These are phyloP conservation scores for Tulasnella sp. DNA, from an alignment of 768 basidiomycete species.

Conservation along the genomic window DNA sequence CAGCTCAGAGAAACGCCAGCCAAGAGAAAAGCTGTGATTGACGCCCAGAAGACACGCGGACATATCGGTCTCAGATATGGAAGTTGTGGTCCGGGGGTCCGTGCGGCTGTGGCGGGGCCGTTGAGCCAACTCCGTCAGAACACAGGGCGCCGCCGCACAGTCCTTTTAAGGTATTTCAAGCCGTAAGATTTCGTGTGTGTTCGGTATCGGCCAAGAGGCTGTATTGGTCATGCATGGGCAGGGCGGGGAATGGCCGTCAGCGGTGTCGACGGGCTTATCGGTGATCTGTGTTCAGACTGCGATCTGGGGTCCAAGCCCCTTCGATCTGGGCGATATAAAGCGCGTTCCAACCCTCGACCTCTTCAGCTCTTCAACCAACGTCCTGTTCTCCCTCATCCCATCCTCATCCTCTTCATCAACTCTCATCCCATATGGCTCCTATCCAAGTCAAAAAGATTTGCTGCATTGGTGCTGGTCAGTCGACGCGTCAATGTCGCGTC, in stretches of 20 bases:
- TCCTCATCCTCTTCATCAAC: background rate
- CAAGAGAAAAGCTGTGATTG: background rate
- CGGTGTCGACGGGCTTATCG: background rate
- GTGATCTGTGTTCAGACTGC: background rate
- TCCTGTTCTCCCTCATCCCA: background rate
- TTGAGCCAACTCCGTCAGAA: no score
- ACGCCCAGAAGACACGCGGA: background rate
- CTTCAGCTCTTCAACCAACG: background rate
- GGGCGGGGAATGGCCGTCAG: background rate
- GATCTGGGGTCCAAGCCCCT: background rate
- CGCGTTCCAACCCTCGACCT: background rate
- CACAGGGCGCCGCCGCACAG: no score
- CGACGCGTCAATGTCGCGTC: constrained; percentile 15
- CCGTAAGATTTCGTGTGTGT: no score
- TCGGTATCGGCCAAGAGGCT: background rate
- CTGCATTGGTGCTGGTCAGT: constrained; percentile 46
- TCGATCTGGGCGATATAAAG: background rate
- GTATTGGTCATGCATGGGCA: no score
- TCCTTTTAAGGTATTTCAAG: no score
- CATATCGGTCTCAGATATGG: background rate
- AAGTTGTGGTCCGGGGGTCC: background rate
- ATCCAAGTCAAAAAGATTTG: constrained; percentile 69
- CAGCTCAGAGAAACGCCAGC: background rate
- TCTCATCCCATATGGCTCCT: constrained; percentile 21
- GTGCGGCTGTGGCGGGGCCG: background rate